A percentile compares a stretch with the other conserved stretches of the same genome.
phyloP scores from a whole-genome alignment of 2,329 filamentous ascomycete species.

The Sarocladium kiliense region DNA sequence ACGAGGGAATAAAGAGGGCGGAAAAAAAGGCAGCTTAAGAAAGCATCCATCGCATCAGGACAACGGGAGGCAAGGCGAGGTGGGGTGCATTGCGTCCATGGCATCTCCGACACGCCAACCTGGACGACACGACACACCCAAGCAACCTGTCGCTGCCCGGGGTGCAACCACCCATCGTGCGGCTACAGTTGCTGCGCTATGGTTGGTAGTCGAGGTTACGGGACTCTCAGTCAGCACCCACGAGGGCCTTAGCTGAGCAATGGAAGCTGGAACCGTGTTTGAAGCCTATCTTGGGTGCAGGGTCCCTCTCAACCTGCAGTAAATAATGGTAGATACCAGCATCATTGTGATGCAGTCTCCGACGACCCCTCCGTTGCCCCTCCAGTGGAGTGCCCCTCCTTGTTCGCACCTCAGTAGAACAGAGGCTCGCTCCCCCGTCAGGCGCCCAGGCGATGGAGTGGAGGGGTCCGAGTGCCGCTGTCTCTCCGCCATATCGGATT shows the following conservation, averaged over 20 bases:
- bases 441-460: not conserved
- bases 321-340: not conserved
- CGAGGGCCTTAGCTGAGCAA: not conserved
- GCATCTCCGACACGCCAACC: constrained; percentile 2
- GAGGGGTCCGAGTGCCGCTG: not conserved
- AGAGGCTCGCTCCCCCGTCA: not conserved
- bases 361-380: not conserved
- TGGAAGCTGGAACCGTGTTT: too few species aligned
- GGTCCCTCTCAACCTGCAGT: too few species aligned
- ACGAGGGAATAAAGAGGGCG: constrained; percentile 6
- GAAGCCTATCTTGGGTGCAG: not conserved
- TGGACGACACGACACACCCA: not conserved
- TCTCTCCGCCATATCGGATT: not conserved
- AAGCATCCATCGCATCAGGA: not conserved
- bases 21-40: constrained; percentile 5
- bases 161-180: not conserved
- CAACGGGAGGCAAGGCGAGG: constrained; percentile 7
- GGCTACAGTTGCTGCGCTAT: not conserved
- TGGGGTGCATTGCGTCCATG: constrained; percentile 5
- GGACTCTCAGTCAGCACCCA: constrained; percentile 3
- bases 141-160: not conserved
- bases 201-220: not conserved
- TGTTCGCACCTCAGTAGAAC: too few species aligned
- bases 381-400: not conserved
- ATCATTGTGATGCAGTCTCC: too few species aligned